phyloP scores from a whole-genome alignment of 345 rosid genomes.

The Salix caprea region DNA sequence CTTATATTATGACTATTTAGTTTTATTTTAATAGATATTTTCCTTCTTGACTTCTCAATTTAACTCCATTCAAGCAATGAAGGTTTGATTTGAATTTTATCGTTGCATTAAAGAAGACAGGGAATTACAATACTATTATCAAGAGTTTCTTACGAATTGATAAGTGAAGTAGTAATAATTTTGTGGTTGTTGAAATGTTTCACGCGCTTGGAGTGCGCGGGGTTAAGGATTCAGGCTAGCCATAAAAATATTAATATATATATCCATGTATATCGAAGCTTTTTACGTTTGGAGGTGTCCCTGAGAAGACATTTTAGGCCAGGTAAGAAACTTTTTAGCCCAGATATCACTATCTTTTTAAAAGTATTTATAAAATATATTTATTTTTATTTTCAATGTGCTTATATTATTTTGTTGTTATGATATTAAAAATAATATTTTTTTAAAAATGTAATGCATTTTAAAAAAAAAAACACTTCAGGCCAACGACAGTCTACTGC shows the following conservation, averaged over 20 bases:
- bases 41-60: no score
- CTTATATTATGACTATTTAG: no score
- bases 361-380: no score
- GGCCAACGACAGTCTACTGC: background rate
- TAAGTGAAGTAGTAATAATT: background rate
- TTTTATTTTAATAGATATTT: no score
- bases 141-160: no score
- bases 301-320: constrained; percentile 8
- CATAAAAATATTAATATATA: background rate
- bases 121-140: background rate
- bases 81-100: no score
- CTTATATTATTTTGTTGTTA: no score
- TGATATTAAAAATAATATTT: no score
- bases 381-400: no score
- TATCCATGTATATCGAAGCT: background rate
- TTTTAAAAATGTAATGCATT: no score
- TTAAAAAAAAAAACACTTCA: no score
- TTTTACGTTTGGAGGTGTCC: constrained; percentile 17
- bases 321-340: background rate
- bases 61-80: rapidly evolving
- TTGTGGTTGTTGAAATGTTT: background rate
- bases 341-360: no score
- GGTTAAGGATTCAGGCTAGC: background rate
- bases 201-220: constrained; percentile 9
- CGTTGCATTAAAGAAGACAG: background rate